Conservation (phyloP, 305 asterid species). For the Striga hermonthica region DNA sequence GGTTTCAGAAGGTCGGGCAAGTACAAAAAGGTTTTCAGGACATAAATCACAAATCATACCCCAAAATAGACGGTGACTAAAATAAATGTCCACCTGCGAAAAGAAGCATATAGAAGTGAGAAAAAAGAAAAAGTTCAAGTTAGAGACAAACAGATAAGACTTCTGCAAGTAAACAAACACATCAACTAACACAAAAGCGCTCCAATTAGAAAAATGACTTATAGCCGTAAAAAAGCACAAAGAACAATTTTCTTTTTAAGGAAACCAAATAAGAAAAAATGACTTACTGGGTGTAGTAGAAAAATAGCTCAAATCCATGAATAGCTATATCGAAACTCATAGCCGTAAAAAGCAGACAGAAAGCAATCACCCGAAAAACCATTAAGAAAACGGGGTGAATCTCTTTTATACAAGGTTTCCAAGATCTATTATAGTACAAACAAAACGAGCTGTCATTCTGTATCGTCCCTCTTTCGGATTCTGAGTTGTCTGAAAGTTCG, state of each 20-base stretch:
- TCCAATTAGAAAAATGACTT: not conserved
- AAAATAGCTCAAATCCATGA: constrained; percentile 61
- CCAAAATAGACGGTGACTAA: constrained; percentile 78
- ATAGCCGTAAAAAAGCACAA: no score
- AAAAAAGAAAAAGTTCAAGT: constrained; percentile 20
- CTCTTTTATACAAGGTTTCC: constrained; percentile 75
- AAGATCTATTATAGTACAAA: constrained; percentile 43
- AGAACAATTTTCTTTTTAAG: no score
- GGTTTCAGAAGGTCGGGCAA: constrained; percentile 19
- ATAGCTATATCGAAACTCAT: constrained; percentile 52
- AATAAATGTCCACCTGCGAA: constrained; percentile 81
- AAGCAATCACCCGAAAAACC: constrained; percentile 59
- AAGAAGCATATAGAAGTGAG: constrained; percentile 26
- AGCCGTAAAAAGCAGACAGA: constrained; percentile 58
- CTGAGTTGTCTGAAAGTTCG: constrained; percentile 41
- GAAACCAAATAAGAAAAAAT: constrained; percentile 24
- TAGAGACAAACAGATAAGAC: constrained; percentile 27
- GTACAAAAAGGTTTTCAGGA: constrained; percentile 18
- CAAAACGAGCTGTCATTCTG: constrained; percentile 29
- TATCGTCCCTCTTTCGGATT: constrained; percentile 34
- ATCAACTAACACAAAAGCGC: constrained; percentile 5
- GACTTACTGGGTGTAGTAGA: constrained; percentile 91
- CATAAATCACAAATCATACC: constrained; percentile 49
- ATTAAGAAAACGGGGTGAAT: constrained; percentile 54
- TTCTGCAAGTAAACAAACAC: constrained; percentile 11